Conservation (phyloP, 164 flowering plant species). For the Houttuynia cordata region DNA sequence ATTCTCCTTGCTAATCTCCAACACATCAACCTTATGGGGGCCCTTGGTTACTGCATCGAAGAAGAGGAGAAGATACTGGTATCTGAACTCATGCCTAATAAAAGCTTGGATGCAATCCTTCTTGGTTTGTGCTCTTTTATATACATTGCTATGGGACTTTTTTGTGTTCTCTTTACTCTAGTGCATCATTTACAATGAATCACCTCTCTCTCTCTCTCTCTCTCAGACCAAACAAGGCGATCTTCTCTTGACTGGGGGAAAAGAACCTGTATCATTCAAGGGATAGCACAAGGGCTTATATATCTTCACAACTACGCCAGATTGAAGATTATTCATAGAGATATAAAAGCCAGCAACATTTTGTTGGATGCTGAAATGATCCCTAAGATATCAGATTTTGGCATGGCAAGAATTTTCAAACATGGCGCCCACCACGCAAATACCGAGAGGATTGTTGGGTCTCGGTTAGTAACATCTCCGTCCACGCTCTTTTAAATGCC, state of each 20-base stretch:
- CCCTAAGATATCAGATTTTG: slow-evolving; percentile 41
- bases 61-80: slow-evolving; percentile 26
- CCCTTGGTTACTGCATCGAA: slow-evolving; percentile 25
- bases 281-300: slow-evolving; percentile 29
- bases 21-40: slow-evolving; percentile 31
- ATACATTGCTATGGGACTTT: too few relatives aligned
- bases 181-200: neutral
- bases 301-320: slow-evolving; percentile 40
- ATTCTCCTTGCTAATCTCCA: slow-evolving; percentile 26
- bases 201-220: neutral
- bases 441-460: slow-evolving; percentile 21
- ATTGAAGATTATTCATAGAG: slow-evolving; percentile 33
- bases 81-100: slow-evolving; percentile 29
- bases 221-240: slow-evolving; percentile 15
- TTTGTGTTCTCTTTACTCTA: neutral
- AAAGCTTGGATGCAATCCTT: slow-evolving; percentile 20
- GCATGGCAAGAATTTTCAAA: slow-evolving; percentile 19
- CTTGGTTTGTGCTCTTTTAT: slow-evolving; percentile 12
- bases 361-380: slow-evolving; percentile 26
- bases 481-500: neutral
- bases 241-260: slow-evolving; percentile 18
- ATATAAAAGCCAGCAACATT: too few relatives aligned
- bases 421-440: slow-evolving; percentile 11
- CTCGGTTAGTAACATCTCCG: slow-evolving; percentile 13
- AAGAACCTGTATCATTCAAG: slow-evolving; percentile 22